These are phyloP conservation scores for Ensete glaucum DNA, from an alignment of 176 grass and related monocot species.

Conservation along the genomic window DNA sequence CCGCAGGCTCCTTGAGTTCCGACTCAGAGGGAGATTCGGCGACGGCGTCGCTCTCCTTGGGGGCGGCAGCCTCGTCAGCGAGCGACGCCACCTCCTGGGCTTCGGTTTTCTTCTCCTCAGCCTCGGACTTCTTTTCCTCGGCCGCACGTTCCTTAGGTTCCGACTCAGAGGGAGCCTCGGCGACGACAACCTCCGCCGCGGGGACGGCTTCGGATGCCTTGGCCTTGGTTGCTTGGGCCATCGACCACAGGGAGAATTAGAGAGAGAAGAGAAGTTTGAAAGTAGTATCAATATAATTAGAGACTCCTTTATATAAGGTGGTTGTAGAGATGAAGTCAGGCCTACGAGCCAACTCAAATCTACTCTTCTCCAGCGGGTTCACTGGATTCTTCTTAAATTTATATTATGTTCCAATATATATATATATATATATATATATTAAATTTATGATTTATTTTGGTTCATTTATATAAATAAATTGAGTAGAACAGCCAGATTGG, in stretches of 20 bases:
- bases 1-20: constrained; percentile 10
- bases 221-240: constrained; percentile 66
- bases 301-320: too few species aligned
- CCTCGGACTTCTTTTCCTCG: too few species aligned
- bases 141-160: background rate
- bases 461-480: too few species aligned
- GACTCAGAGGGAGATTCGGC: too few species aligned
- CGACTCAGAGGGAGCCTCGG: too few species aligned
- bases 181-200: constrained; percentile 33
- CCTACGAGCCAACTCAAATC: background rate
- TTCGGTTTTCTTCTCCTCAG: too few species aligned
- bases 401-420: too few species aligned
- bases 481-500: too few species aligned
- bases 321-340: too few species aligned
- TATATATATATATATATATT: too few species aligned
- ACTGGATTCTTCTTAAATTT: too few species aligned
- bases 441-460: too few species aligned
- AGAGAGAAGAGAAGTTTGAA: constrained; percentile 6
- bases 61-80: constrained; percentile 21
- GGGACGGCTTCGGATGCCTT: constrained; percentile 24
- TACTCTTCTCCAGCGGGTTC: background rate
- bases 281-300: background rate
- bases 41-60: constrained; percentile 77
- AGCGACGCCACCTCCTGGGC: constrained; percentile 12
- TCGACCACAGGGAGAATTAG: background rate